phyloP scores from a whole-genome alignment of 192 early-diverging fungal species.

The Mortierella antarctica region DNA sequence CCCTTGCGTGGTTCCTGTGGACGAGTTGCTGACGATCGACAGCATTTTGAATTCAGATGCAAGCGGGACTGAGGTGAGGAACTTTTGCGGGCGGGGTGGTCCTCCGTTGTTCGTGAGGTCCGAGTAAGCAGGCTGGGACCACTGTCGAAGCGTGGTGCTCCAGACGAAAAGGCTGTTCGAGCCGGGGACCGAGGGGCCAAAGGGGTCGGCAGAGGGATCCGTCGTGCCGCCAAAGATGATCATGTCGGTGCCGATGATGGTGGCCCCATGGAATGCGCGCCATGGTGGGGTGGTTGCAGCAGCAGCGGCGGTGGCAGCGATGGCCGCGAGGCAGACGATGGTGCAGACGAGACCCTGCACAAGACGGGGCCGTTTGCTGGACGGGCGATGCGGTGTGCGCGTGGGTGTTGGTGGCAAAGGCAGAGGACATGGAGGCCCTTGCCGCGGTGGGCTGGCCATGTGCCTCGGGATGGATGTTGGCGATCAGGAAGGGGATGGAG shows the following conservation, averaged over 20 bases:
- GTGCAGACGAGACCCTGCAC: background rate
- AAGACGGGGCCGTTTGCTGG: too few relatives aligned
- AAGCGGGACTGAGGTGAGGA: slow-evolving; percentile 41
- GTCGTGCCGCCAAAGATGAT: slow-evolving; percentile 61
- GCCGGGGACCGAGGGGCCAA: slow-evolving; percentile 26
- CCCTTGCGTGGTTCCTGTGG: slow-evolving; percentile 27
- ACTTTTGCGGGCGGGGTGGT: slow-evolving; percentile 49
- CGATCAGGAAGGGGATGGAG: too few relatives aligned
- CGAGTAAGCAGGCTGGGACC: slow-evolving; percentile 52
- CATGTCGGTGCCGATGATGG: slow-evolving; percentile 53
- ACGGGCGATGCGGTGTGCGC: too few relatives aligned
- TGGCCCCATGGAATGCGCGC: slow-evolving; percentile 49
- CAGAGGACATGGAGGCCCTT: too few relatives aligned
- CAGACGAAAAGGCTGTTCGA: slow-evolving; percentile 59
- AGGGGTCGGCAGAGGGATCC: slow-evolving; percentile 35
- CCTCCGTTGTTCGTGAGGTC: background rate
- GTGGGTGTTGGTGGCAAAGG: too few relatives aligned
- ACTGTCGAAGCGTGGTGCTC: slow-evolving; percentile 55
- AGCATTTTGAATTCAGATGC: slow-evolving; percentile 53
- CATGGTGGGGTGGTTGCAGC: slow-evolving; percentile 27
- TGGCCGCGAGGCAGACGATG: background rate
- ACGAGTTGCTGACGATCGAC: slow-evolving; percentile 56
- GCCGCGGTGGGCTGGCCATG: too few relatives aligned
- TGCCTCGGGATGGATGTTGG: too few relatives aligned
- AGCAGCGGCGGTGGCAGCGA: background rate